Conservation (phyloP, 495 filamentous ascomycete species). For the Penicillium samsonianum region DNA sequence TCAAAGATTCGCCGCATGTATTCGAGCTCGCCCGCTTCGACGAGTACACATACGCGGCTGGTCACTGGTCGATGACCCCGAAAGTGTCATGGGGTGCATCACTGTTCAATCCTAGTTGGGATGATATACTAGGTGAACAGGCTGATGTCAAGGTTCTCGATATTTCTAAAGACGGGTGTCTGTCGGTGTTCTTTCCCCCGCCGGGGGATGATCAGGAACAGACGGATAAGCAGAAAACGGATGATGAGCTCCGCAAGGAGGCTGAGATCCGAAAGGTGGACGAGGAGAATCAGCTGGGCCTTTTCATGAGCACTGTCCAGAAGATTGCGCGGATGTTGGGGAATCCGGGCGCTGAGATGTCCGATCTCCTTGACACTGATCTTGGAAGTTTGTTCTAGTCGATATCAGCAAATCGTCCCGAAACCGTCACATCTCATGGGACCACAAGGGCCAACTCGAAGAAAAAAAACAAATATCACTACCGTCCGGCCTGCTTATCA, state of each 20-base stretch:
- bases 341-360: slow-evolving; percentile 20
- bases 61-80: slow-evolving; percentile 2
- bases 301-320: slow-evolving; percentile 8
- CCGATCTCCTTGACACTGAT: slow-evolving; percentile 29
- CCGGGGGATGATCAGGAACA: neutral
- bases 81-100: slow-evolving; percentile 46
- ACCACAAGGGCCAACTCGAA: neutral
- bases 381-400: slow-evolving; percentile 39
- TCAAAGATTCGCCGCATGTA: slow-evolving; percentile 51
- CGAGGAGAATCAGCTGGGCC: neutral
- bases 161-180: neutral
- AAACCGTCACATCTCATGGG: neutral
- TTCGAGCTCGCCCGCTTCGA: slow-evolving; percentile 60
- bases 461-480: neutral
- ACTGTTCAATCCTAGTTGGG: slow-evolving; percentile 55
- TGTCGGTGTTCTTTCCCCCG: slow-evolving; percentile 2
- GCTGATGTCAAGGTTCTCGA: slow-evolving; percentile 19
- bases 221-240: neutral
- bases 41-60: slow-evolving; percentile 38
- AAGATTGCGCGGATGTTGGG: slow-evolving; percentile 5
- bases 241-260: neutral
- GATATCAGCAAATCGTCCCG: neutral
- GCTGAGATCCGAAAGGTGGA: slow-evolving; percentile 18
- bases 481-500: neutral
- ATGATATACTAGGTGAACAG: slow-evolving; percentile 38